These are phyloP conservation scores for Coemansia sp. DNA, from an alignment of 192 early-diverging fungal species.

Conservation along the genomic window DNA sequence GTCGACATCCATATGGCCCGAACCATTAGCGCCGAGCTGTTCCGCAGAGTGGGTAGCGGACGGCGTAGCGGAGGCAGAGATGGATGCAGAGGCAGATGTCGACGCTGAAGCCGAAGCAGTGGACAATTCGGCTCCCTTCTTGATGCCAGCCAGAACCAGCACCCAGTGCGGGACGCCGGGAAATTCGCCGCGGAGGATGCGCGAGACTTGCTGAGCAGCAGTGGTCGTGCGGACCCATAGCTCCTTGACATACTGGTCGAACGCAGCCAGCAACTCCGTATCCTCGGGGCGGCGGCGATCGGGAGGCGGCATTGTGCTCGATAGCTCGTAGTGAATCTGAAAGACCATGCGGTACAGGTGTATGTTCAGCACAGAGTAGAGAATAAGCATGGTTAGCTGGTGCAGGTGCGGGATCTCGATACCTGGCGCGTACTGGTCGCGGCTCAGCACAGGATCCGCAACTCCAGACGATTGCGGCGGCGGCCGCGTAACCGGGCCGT, in stretches of 20 bases:
- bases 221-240: conserved; percentile 40
- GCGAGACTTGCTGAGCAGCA: conserved; percentile 43
- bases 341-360: conserved; percentile 53
- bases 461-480: neutral
- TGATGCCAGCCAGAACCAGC: conserved; percentile 35
- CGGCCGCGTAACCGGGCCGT: neutral
- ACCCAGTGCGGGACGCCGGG: conserved; percentile 42
- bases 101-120: neutral
- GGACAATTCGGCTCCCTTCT: neutral
- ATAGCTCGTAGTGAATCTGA: conserved; percentile 51
- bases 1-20: conserved; percentile 17
- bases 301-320: conserved; percentile 30
- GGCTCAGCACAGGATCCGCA: conserved; percentile 29
- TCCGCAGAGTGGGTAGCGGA: neutral
- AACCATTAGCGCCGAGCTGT: neutral
- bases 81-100: neutral
- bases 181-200: conserved; percentile 47
- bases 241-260: conserved; percentile 41
- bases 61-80: neutral
- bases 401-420: conserved; percentile 51
- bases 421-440: conserved; percentile 21
- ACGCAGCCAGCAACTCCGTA: conserved; percentile 29
- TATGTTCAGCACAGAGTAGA: conserved; percentile 49
- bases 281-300: conserved; percentile 32
- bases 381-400: conserved; percentile 46